These are phyloP conservation scores for Astrothelium macrocarpum DNA, from an alignment of 495 filamentous ascomycete species.

Conservation along the genomic window DNA sequence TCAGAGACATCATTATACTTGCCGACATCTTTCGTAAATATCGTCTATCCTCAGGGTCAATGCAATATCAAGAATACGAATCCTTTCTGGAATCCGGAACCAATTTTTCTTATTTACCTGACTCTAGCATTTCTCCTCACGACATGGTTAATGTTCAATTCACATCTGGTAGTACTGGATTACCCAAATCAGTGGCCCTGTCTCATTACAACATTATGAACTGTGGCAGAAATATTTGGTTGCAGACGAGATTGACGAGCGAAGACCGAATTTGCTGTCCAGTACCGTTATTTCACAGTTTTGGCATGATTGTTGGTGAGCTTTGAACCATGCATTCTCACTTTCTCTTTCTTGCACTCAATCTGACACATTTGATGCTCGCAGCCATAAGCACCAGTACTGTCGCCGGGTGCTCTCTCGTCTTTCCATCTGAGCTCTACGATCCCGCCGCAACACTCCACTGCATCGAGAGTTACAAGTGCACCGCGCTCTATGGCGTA, in stretches of 20 bases:
- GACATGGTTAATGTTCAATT: conserved; percentile 21
- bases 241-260: conserved; percentile 15
- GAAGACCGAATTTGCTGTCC: conserved; percentile 17
- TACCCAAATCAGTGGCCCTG: conserved; percentile 18
- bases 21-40: conserved; percentile 13
- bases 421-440: conserved; percentile 16
- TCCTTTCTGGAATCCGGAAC: conserved; percentile 7
- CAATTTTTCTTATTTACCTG: conserved; percentile 2
- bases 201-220: conserved; percentile 23
- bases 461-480: conserved; percentile 18
- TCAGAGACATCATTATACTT: conserved; percentile 9
- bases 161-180: conserved; percentile 15
- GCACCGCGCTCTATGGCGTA: conserved; percentile 18
- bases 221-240: conserved; percentile 16
- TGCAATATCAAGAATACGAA: conserved; percentile 13
- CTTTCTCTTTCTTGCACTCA: background rate
- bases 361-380: background rate
- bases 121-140: conserved; percentile 16
- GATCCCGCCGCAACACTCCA: conserved; percentile 12
- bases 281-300: conserved; percentile 18
- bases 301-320: conserved; percentile 19
- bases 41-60: background rate
- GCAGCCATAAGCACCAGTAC: conserved; percentile 15
- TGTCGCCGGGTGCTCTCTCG: conserved; percentile 14
- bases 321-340: background rate